A percentile compares a stretch with the other conserved stretches of the same genome.
phyloP scores from a whole-genome alignment of 1,284 basidiomycete species.

The Tylopilus sp. region DNA sequence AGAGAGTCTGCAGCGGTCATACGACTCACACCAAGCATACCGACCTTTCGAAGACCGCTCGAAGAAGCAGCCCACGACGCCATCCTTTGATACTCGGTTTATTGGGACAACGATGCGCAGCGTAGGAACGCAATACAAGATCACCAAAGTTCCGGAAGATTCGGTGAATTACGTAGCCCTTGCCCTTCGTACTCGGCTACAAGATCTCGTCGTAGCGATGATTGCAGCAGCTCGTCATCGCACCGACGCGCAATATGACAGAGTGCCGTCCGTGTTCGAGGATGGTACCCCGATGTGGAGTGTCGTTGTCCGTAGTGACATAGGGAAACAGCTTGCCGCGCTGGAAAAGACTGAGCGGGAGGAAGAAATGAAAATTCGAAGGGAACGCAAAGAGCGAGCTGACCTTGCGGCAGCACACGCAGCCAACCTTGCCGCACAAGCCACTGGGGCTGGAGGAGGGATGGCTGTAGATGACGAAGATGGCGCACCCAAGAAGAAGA shows the following conservation, averaged over 20 bases:
- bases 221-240: slow-evolving; percentile 69
- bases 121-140: slow-evolving; percentile 60
- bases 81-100: slow-evolving; percentile 60
- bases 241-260: slow-evolving; percentile 66
- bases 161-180: slow-evolving; percentile 73
- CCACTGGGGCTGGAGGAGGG: slow-evolving; percentile 36
- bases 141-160: slow-evolving; percentile 65
- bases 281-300: slow-evolving; percentile 75
- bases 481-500: slow-evolving; percentile 71
- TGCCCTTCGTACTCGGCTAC: slow-evolving; percentile 70
- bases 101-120: slow-evolving; percentile 61
- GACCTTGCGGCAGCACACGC: slow-evolving; percentile 65
- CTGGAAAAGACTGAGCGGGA: slow-evolving; percentile 76
- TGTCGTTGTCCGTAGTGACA: slow-evolving; percentile 66
- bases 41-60: slow-evolving; percentile 68
- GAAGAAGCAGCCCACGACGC: slow-evolving; percentile 63
- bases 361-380: slow-evolving; percentile 69
- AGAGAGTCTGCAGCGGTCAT: slow-evolving; percentile 65
- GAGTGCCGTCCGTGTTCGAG: slow-evolving; percentile 59
- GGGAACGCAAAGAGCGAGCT: slow-evolving; percentile 70
- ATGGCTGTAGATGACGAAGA: slow-evolving; percentile 38
- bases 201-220: slow-evolving; percentile 68
- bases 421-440: slow-evolving; percentile 57
- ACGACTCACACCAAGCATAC: slow-evolving; percentile 57
- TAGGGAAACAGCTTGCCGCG: slow-evolving; percentile 68